Evolutionary conservation across 2,329 filamentous ascomycete species (phyloP).

Genomic region (Trichoderma simmonsii): DNA sequence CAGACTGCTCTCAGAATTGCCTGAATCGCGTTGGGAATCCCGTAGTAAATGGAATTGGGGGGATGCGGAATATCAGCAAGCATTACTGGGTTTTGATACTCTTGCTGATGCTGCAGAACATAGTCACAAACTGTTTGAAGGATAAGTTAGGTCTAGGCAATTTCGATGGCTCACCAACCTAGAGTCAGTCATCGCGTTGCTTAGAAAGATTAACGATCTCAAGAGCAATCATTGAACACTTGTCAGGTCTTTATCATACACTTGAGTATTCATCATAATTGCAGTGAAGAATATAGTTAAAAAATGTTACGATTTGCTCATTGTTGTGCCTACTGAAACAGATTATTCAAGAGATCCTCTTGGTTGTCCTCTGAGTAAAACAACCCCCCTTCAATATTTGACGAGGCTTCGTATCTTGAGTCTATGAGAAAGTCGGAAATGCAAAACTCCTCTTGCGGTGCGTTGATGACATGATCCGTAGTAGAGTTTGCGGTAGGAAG

Average conservation of each 20-base stretch:
- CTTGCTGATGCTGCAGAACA: neutral
- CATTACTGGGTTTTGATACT: neutral
- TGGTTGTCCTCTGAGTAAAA: neutral
- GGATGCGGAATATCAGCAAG: neutral
- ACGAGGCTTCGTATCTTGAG: neutral
- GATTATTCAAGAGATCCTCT: neutral
- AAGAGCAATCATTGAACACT: neutral
- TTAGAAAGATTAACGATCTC: neutral
- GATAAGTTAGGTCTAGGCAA: too few relatives aligned
- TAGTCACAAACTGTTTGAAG: neutral
- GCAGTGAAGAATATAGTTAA: neutral
- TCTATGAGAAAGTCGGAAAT: neutral
- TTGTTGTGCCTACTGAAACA: neutral
- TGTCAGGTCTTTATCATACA: neutral
- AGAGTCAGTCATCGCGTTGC: too few relatives aligned
- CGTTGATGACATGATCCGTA: neutral
- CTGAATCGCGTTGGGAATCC: neutral
- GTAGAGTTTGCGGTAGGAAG: neutral
- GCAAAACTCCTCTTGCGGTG: neutral
- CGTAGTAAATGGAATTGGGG: neutral
- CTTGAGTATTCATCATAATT: neutral
- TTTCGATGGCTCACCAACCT: too few relatives aligned
- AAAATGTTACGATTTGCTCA: neutral
- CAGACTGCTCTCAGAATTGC: neutral
- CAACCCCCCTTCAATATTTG: neutral